Percentiles rank a stretch among this genome's conserved stretches.
phyloP scores from a whole-genome alignment of 2,329 filamentous ascomycete species.

The Curvularia sp. region DNA sequence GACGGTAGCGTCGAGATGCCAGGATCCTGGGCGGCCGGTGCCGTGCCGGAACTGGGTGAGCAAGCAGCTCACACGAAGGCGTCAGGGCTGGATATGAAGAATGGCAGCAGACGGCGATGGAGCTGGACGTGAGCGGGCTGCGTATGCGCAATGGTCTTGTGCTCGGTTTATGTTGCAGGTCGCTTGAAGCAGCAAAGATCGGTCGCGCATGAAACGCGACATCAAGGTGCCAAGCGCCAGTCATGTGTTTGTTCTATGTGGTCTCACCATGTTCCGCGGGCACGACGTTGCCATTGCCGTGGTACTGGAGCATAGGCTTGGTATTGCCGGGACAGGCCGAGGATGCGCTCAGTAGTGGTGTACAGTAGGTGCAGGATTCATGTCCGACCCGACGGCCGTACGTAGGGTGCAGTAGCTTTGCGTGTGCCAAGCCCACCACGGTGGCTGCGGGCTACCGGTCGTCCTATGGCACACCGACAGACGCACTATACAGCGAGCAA shows the following conservation, averaged over 20 bases:
- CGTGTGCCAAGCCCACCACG: constrained; percentile 4
- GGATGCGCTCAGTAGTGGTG: not conserved
- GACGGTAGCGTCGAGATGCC: constrained; percentile 10
- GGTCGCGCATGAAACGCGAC: constrained; percentile 15
- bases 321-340: not conserved
- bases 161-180: constrained; percentile 10
- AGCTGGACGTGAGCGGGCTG: not conserved
- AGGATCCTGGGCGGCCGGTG: not conserved
- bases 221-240: constrained; percentile 15
- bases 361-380: no score
- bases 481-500: constrained; percentile 4
- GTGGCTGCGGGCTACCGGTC: not conserved
- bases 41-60: not conserved
- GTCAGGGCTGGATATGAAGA: not conserved
- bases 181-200: constrained; percentile 14
- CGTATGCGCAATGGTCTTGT: not conserved
- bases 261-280: not conserved
- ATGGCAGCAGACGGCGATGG: not conserved
- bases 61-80: not conserved
- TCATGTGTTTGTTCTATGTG: not conserved
- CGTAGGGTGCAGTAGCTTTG: constrained; percentile 6
- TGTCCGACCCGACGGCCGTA: not conserved
- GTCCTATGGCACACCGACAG: constrained; percentile 21
- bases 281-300: not conserved
- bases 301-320: not conserved